Percentiles rank a stretch among this genome's conserved stretches.
Conservation (phyloP, 2,329 filamentous ascomycete genomes). For the Aureobasidium pullulans region DNA sequence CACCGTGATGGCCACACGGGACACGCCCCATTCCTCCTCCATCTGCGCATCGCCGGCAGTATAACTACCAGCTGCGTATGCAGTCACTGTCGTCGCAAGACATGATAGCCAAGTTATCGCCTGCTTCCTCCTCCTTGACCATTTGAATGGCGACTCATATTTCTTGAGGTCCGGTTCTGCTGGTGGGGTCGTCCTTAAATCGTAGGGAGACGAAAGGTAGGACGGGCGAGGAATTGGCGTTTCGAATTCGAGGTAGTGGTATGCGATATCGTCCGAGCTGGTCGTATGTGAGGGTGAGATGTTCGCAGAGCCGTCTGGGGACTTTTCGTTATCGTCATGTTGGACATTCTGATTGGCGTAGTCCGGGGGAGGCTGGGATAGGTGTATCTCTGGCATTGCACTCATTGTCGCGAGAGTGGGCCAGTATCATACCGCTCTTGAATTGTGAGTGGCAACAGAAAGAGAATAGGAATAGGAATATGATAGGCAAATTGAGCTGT, state of each 20-base stretch:
- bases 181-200: constrained; percentile 35
- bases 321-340: constrained; percentile 22
- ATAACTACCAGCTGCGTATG: constrained; percentile 75
- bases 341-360: not conserved
- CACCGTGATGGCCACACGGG: constrained; percentile 57
- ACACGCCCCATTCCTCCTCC: constrained; percentile 57
- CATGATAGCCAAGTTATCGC: constrained; percentile 68
- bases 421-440: not conserved
- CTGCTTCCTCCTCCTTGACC: constrained; percentile 62
- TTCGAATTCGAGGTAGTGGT: constrained; percentile 56
- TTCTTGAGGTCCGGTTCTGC: constrained; percentile 56
- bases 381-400: constrained; percentile 8
- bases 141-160: constrained; percentile 64
- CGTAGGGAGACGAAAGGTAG: constrained; percentile 26
- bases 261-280: constrained; percentile 35
- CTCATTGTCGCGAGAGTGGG: constrained; percentile 1
- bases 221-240: constrained; percentile 48
- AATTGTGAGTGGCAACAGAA: not conserved
- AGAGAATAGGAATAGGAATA: not conserved
- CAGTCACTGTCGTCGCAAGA: constrained; percentile 66
- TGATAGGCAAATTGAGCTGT: not conserved
- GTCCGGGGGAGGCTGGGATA: not conserved
- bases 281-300: constrained; percentile 2
- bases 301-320: not conserved
- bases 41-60: constrained; percentile 62